These are phyloP conservation scores for Oryza meridionalis DNA, from an alignment of 176 grass and related monocot species.

Conservation along the genomic window DNA sequence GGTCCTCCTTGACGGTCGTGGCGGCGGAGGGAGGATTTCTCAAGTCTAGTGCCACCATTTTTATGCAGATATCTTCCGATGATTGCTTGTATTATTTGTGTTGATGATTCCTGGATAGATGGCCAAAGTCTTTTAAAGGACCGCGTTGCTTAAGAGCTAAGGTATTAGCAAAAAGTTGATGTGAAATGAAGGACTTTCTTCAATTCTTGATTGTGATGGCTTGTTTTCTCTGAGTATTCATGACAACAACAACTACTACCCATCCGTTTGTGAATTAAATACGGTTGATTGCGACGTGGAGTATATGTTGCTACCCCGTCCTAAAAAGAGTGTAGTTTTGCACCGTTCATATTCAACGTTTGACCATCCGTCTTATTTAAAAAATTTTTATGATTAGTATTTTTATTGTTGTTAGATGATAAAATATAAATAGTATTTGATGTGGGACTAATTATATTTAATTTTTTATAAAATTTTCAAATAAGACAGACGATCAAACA, in stretches of 20 bases:
- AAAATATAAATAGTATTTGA: no score
- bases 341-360: no score
- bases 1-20: constrained; percentile 14
- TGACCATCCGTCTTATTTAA: no score
- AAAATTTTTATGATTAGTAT: no score
- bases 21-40: neutral
- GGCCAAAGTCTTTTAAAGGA: neutral
- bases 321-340: no score
- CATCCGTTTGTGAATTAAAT: neutral
- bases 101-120: neutral
- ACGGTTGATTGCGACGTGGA: neutral
- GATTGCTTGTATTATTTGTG: neutral
- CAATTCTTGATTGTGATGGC: neutral
- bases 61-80: neutral
- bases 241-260: neutral
- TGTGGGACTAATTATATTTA: no score
- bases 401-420: no score
- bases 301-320: no score
- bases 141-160: neutral
- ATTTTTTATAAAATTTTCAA: no score
- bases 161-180: neutral
- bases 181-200: neutral
- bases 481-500: no score
- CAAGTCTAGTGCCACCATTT: neutral
- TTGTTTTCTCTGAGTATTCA: neutral